Evolutionary conservation across 257 asterid species (phyloP).

Genomic region (Solanum pinnatisectum): DNA sequence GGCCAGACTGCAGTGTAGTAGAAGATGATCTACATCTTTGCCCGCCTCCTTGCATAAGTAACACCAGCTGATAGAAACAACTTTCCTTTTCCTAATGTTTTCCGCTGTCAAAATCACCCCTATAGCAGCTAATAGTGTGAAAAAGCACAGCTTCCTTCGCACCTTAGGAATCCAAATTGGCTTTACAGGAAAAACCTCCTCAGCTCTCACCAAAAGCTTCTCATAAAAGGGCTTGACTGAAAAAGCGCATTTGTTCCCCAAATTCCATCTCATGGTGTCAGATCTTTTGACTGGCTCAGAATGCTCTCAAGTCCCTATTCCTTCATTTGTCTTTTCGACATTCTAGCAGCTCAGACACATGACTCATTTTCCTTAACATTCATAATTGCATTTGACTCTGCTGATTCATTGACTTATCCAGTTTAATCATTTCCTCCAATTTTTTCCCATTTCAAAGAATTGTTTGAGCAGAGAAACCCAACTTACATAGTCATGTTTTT

Average conservation of each 20-base stretch:
- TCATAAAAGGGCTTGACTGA: not conserved
- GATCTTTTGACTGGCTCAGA: not conserved
- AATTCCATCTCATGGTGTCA: not conserved
- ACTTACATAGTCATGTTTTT: not conserved
- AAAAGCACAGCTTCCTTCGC: not conserved
- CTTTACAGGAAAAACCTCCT: not conserved
- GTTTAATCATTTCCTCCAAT: not conserved
- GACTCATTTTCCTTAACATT: not conserved
- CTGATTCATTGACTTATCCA: not conserved
- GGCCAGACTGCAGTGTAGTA: not conserved
- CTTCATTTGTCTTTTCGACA: not conserved
- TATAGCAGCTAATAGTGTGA: not conserved
- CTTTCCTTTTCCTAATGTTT: not conserved
- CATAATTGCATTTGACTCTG: not conserved
- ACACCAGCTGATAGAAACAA: not conserved
- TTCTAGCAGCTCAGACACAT: not conserved
- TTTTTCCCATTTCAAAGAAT: not conserved
- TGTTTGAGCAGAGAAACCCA: not conserved
- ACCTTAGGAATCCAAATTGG: not conserved
- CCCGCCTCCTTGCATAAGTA: not conserved
- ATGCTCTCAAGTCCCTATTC: not conserved
- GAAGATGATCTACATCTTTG: not conserved
- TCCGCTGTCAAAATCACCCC: not conserved
- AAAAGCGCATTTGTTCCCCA: not conserved
- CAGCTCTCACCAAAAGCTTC: not conserved